Percentiles rank a stretch among this genome's conserved stretches.
These are phyloP conservation scores for Chrysosporium queenslandicum DNA, from an alignment of 2,329 filamentous ascomycete genomes.

Conservation along the genomic window DNA sequence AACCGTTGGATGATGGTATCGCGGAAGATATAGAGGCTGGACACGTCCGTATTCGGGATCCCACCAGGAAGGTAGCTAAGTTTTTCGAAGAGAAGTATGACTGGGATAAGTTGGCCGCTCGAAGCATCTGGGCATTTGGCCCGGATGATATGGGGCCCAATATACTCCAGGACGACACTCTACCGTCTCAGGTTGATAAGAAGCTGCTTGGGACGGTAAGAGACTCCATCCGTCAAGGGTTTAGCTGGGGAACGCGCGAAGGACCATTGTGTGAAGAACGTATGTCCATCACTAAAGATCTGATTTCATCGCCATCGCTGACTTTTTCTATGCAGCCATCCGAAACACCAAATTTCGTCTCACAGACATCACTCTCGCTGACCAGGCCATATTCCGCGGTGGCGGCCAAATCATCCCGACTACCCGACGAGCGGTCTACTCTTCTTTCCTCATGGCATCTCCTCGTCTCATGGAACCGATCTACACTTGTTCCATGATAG, in stretches of 20 bases:
- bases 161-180: conserved; percentile 90
- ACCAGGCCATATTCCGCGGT: conserved; percentile 86
- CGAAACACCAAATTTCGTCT: conserved; percentile 97
- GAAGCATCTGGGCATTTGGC: conserved; percentile 97
- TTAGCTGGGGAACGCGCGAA: conserved; percentile 92
- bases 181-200: conserved; percentile 90
- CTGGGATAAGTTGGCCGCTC: conserved; percentile 86
- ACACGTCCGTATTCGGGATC: conserved; percentile 82
- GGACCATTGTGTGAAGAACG: conserved; percentile 96
- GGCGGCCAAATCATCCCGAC: conserved; percentile 97
- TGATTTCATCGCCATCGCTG: conserved; percentile 15
- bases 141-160: conserved; percentile 92
- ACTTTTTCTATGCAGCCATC: conserved; percentile 52
- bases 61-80: conserved; percentile 83
- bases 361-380: conserved; percentile 76
- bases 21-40: conserved; percentile 89
- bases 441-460: conserved; percentile 91
- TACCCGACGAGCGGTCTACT: conserved; percentile 83
- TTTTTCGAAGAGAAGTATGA: conserved; percentile 97
- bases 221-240: conserved; percentile 89
- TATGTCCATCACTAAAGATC: conserved; percentile 42
- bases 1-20: conserved; percentile 89
- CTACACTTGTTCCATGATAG: conserved; percentile 86
- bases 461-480: conserved; percentile 94
- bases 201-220: conserved; percentile 77